Evolutionary conservation across 495 filamentous ascomycete species (phyloP).

Genomic region (Podospora appendiculata): DNA sequence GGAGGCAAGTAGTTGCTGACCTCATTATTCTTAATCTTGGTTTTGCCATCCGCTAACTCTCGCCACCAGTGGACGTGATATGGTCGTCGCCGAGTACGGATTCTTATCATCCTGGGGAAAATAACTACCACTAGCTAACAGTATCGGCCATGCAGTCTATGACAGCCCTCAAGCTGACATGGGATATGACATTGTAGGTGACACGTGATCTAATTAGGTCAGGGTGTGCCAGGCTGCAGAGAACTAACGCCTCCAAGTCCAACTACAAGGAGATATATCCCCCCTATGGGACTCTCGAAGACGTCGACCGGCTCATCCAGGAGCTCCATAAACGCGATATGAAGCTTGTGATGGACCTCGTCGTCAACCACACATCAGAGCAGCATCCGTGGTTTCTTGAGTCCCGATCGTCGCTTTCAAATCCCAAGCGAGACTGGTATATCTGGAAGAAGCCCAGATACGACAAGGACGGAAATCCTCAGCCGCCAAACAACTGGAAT

Average conservation of each 20-base stretch:
- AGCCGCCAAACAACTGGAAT: background rate
- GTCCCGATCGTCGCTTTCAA: constrained; percentile 52
- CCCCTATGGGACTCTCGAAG: constrained; percentile 54
- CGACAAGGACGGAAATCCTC: constrained; percentile 42
- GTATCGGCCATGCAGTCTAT: constrained; percentile 28
- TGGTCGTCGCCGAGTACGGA: constrained; percentile 51
- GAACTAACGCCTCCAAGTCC: constrained; percentile 13
- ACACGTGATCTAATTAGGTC: too few relatives aligned
- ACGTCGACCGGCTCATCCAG: constrained; percentile 55
- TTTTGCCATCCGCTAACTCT: too few relatives aligned
- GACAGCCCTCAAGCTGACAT: constrained; percentile 58
- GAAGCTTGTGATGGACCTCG: constrained; percentile 66
- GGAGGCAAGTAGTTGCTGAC: constrained; percentile 17
- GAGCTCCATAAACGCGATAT: constrained; percentile 54
- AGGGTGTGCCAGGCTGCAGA: too few relatives aligned
- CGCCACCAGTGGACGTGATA: constrained; percentile 45
- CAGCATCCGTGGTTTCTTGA: constrained; percentile 70
- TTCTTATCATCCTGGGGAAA: too few relatives aligned
- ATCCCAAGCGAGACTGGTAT: constrained; percentile 63
- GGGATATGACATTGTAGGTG: constrained; percentile 51
- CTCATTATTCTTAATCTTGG: too few relatives aligned
- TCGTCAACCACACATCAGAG: constrained; percentile 75
- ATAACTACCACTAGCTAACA: too few relatives aligned
- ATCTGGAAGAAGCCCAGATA: constrained; percentile 59
- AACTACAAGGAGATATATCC: constrained; percentile 58